Conservation (phyloP, 331 rosid species). For the Saraca asoca region DNA sequence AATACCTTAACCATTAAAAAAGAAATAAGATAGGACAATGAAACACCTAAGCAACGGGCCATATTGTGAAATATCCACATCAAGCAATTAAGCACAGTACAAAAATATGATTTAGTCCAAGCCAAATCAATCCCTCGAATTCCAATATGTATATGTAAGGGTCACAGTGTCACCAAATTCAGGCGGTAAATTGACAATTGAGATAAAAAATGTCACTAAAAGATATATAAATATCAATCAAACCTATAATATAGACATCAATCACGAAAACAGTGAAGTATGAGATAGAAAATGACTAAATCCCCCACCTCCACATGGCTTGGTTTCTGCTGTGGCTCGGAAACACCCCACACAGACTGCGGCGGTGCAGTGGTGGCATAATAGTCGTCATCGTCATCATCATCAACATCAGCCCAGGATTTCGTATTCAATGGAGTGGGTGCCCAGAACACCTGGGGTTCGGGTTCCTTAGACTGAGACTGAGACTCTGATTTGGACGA, state of each 20-base stretch:
- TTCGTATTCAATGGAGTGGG: constrained; percentile 65
- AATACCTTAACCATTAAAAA: constrained; percentile 8
- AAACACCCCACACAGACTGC: constrained; percentile 55
- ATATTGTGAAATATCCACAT: not conserved
- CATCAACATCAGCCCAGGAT: constrained; percentile 92
- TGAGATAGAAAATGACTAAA: not conserved
- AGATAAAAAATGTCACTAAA: not conserved
- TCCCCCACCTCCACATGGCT: constrained; percentile 56
- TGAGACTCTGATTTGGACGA: constrained; percentile 54
- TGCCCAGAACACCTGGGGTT: constrained; percentile 75
- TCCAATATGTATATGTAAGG: not conserved
- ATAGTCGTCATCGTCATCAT: constrained; percentile 84
- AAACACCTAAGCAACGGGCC: not conserved
- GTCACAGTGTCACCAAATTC: not conserved
- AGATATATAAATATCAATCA: not conserved
- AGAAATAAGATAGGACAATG: not conserved
- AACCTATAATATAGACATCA: not conserved
- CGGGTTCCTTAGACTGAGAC: constrained; percentile 48
- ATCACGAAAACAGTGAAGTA: not conserved
- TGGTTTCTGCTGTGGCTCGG: constrained; percentile 53
- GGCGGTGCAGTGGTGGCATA: constrained; percentile 75
- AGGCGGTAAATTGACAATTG: not conserved
- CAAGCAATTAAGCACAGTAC: not conserved
- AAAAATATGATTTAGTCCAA: not conserved
- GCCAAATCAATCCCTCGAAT: not conserved